These are phyloP conservation scores for Fraxinus sp. DNA, from an alignment of 305 asterid species.

Conservation along the genomic window DNA sequence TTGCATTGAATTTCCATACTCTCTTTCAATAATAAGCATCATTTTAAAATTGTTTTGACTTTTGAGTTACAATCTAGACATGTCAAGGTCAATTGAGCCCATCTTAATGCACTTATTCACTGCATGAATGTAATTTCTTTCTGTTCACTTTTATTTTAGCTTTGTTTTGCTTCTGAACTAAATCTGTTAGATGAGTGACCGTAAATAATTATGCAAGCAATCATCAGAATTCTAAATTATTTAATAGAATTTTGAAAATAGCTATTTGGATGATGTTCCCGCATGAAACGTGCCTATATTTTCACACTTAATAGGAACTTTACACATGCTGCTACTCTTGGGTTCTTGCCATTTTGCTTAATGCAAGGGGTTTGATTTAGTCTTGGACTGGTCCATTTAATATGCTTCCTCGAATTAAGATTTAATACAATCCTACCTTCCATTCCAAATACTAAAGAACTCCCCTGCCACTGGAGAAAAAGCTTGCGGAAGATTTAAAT, in stretches of 20 bases:
- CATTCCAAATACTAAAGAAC: not conserved
- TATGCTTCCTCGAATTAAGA: not conserved
- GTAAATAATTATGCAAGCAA: not conserved
- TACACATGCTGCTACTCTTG: not conserved
- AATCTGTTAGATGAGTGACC: not conserved
- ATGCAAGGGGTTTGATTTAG: not conserved
- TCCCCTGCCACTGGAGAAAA: not conserved
- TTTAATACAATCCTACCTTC: not conserved
- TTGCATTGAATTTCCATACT: not conserved
- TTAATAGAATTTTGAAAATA: not conserved
- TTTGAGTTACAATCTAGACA: not conserved
- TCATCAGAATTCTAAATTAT: not conserved
- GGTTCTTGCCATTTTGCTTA: not conserved
- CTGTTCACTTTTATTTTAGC: not conserved
- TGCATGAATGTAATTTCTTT: not conserved
- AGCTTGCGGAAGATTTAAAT: not conserved
- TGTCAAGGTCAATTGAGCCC: not conserved
- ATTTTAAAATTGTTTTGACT: not conserved
- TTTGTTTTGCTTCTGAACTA: not conserved
- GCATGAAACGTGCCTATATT: not conserved
- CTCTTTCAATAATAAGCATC: not conserved
- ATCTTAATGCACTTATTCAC: not conserved
- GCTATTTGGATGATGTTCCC: not conserved
- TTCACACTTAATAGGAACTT: not conserved
- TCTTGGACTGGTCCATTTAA: not conserved